Evolutionary conservation across 345 rosid genomes (phyloP).

Genomic region (Eucalyptus caleyi): DNA sequence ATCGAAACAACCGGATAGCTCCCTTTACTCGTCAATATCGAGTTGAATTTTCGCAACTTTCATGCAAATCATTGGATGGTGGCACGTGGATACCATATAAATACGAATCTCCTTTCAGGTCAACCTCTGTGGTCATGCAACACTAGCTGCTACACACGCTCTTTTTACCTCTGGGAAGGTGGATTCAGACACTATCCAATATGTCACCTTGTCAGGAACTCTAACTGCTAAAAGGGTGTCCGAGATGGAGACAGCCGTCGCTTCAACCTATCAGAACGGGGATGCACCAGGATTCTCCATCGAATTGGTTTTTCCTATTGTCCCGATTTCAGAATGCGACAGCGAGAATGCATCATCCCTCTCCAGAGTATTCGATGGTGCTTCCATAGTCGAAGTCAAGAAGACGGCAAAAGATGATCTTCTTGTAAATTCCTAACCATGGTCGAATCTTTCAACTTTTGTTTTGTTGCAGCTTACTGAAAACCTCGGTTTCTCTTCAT

Average conservation of each 20-base stretch:
- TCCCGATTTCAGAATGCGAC: slow-evolving; percentile 18
- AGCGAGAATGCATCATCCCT: slow-evolving; percentile 10
- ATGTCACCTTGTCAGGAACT: slow-evolving; percentile 55
- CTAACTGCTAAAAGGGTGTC: slow-evolving; percentile 49
- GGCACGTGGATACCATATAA: not conserved
- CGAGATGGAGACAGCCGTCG: not conserved
- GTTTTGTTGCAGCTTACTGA: not conserved
- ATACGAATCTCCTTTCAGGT: slow-evolving; percentile 21
- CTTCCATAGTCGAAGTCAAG: slow-evolving; percentile 38
- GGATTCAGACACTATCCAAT: slow-evolving; percentile 42
- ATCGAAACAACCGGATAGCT: not conserved
- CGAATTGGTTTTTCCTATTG: slow-evolving; percentile 47
- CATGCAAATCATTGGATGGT: not conserved
- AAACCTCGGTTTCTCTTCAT: not conserved
- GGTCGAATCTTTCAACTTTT: not conserved
- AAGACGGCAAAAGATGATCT: slow-evolving; percentile 27
- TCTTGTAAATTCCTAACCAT: slow-evolving; percentile 25
- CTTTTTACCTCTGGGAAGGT: slow-evolving; percentile 45
- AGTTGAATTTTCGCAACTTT: not conserved
- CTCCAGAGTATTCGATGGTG: slow-evolving; percentile 36
- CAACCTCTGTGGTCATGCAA: slow-evolving; percentile 68
- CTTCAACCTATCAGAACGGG: slow-evolving; percentile 5
- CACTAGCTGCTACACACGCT: slow-evolving; percentile 67
- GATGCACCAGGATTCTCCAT: slow-evolving; percentile 19
- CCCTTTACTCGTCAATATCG: not conserved